phyloP scores from a whole-genome alignment of 768 basidiomycete species.

The Rhodosporidiobolus sp. region DNA sequence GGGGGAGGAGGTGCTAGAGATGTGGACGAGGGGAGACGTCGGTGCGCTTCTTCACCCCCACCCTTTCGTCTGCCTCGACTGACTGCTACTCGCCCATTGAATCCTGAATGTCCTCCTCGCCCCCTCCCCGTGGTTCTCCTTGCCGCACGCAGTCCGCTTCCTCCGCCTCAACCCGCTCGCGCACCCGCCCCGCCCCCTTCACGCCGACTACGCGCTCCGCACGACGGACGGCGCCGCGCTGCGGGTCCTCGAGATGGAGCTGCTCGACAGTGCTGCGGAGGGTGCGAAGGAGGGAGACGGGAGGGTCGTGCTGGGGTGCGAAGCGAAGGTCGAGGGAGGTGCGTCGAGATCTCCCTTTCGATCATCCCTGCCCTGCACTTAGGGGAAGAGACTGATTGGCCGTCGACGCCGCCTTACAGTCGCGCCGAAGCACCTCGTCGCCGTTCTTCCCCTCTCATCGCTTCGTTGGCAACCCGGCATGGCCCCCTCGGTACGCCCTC shows the following conservation, averaged over 20 bases:
- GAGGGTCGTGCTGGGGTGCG: not conserved
- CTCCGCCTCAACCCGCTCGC: conserved; percentile 1
- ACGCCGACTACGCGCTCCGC: not conserved
- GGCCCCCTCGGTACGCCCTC: no score
- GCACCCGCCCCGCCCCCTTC: not conserved
- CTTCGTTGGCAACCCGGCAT: no score
- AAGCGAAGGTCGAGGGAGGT: not conserved
- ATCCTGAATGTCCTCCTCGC: no score
- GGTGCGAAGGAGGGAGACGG: not conserved
- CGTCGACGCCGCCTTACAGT: no score
- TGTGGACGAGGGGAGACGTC: not conserved
- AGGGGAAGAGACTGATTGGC: no score
- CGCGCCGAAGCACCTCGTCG: no score
- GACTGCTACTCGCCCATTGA: no score
- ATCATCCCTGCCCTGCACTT: no score
- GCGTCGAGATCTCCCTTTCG: not conserved
- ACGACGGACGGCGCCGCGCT: not conserved
- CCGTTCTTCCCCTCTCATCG: no score
- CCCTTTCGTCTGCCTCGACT: not conserved
- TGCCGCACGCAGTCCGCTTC: conserved; percentile 12
- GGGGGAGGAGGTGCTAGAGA: not conserved
- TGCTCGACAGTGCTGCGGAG: not conserved
- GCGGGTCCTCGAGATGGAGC: conserved; percentile 9
- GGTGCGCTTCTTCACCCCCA: not conserved
- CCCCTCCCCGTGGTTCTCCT: not conserved